A percentile compares a stretch with the other conserved stretches of the same genome.
phyloP scores from a whole-genome alignment of 345 rosid genomes.

The Rhizophora apiculata region DNA sequence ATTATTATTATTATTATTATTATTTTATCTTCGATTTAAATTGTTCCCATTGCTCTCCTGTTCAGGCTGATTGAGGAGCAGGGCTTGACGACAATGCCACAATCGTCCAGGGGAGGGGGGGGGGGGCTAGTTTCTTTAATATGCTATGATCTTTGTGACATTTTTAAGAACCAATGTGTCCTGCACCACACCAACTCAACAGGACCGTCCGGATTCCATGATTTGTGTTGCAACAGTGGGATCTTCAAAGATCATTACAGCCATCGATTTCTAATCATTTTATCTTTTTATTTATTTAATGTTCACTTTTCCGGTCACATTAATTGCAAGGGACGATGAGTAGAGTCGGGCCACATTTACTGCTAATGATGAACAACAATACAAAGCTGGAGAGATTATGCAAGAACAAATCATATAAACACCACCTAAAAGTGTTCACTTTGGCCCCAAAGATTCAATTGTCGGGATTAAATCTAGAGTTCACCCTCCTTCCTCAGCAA shows the following conservation, averaged over 20 bases:
- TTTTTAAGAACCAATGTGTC: conserved; percentile 36
- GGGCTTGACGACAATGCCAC: conserved; percentile 6
- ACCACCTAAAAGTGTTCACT: conserved; percentile 15
- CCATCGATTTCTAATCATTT: conserved; percentile 55
- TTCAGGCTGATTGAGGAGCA: conserved; percentile 24
- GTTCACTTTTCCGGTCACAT: neutral
- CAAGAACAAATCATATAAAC: conserved; percentile 27
- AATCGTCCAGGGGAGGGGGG: conserved; percentile 1
- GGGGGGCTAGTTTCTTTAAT: neutral
- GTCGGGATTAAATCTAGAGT: conserved; percentile 36
- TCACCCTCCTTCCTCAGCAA: conserved; percentile 17
- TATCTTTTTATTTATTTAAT: conserved; percentile 8
- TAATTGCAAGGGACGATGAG: conserved; percentile 1
- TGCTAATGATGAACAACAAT: conserved; percentile 24
- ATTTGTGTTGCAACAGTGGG: conserved; percentile 41
- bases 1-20: too few species aligned
- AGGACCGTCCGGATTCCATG: conserved; percentile 51
- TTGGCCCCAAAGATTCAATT: conserved; percentile 28
- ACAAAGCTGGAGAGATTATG: conserved; percentile 16
- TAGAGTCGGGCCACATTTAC: conserved; percentile 14
- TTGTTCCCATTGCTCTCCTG: neutral
- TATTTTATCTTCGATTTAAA: neutral
- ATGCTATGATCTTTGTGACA: conserved; percentile 36
- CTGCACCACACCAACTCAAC: conserved; percentile 63
- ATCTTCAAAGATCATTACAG: conserved; percentile 34